These are phyloP conservation scores for Penicillium soppii DNA, from an alignment of 495 filamentous ascomycete genomes.

Conservation along the genomic window DNA sequence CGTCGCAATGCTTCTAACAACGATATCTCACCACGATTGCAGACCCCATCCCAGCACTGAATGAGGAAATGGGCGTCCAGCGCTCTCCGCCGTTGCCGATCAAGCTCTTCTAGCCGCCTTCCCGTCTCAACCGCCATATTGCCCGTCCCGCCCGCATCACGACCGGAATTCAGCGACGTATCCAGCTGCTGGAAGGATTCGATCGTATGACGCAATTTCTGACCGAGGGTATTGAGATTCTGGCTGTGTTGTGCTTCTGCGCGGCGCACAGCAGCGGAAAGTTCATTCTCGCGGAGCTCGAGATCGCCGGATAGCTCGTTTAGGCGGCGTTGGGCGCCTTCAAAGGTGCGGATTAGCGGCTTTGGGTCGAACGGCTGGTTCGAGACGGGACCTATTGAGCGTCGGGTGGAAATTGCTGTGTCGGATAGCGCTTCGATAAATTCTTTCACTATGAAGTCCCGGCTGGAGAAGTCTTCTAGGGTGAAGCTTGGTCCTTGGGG, in stretches of 20 bases:
- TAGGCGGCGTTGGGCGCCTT: conserved; percentile 79
- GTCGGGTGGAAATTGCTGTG: conserved; percentile 72
- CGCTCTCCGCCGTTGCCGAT: conserved; percentile 84
- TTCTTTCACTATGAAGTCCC: conserved; percentile 95
- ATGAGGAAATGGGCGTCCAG: conserved; percentile 93
- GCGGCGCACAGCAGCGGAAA: conserved; percentile 81
- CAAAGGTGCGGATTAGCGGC: conserved; percentile 92
- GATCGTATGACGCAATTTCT: conserved; percentile 87
- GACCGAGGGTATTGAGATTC: conserved; percentile 78
- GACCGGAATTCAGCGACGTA: conserved; percentile 60
- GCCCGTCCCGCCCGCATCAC: conserved; percentile 80
- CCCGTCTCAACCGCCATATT: conserved; percentile 94
- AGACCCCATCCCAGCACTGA: conserved; percentile 93
- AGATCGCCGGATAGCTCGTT: conserved; percentile 81
- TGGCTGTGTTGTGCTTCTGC: conserved; percentile 91
- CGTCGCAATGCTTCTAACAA: conserved; percentile 77
- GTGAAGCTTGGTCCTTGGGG: conserved; percentile 77
- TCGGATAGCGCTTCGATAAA: conserved; percentile 95
- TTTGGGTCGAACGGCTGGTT: conserved; percentile 92
- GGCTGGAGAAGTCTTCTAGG: conserved; percentile 79
- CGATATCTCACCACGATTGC: conserved; percentile 76
- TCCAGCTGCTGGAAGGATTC: conserved; percentile 88
- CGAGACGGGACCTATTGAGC: conserved; percentile 58
- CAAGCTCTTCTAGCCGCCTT: conserved; percentile 87
- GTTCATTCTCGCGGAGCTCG: conserved; percentile 82